These are phyloP conservation scores for Dunaliella salina DNA, from an alignment of 163 green algal species.

Conservation along the genomic window DNA sequence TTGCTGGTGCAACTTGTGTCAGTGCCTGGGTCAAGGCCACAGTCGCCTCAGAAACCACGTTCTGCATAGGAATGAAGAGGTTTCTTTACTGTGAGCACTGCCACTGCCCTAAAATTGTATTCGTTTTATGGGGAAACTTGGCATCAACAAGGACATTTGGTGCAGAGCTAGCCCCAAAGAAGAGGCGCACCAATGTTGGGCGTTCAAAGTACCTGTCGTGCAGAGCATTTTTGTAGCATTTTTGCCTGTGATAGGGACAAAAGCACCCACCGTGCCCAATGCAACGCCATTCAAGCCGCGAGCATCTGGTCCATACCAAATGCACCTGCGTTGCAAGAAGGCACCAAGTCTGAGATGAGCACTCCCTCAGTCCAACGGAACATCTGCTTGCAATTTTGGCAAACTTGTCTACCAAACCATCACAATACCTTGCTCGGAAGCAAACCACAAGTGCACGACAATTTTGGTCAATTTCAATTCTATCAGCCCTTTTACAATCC, in stretches of 20 bases:
- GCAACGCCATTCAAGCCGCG: conserved; percentile 25
- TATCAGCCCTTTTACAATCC: too few relatives aligned
- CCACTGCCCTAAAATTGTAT: too few relatives aligned
- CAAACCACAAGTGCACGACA: too few relatives aligned
- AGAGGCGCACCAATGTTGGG: too few relatives aligned
- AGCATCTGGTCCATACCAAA: conserved; percentile 5
- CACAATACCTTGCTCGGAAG: too few relatives aligned
- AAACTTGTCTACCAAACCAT: conserved; percentile 8
- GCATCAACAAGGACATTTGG: too few relatives aligned
- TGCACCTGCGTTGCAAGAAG: not conserved
- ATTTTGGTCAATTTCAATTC: too few relatives aligned
- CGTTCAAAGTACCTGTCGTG: too few relatives aligned
- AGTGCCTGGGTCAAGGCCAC: conserved; percentile 37
- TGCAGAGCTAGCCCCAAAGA: too few relatives aligned
- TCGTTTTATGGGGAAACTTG: too few relatives aligned
- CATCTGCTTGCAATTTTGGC: conserved; percentile 28
- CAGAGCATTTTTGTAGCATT: too few relatives aligned
- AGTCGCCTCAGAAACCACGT: conserved; percentile 46
- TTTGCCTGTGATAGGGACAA: conserved; percentile 20
- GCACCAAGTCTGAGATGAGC: not conserved
- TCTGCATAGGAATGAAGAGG: not conserved
- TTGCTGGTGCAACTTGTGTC: conserved; percentile 20
- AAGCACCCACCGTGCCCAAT: conserved; percentile 25
- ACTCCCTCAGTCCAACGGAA: not conserved
- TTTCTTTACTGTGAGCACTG: too few relatives aligned